Evolutionary conservation across 2,329 filamentous ascomycete genomes (phyloP).

Genomic region (Epichloe sylvatica): DNA sequence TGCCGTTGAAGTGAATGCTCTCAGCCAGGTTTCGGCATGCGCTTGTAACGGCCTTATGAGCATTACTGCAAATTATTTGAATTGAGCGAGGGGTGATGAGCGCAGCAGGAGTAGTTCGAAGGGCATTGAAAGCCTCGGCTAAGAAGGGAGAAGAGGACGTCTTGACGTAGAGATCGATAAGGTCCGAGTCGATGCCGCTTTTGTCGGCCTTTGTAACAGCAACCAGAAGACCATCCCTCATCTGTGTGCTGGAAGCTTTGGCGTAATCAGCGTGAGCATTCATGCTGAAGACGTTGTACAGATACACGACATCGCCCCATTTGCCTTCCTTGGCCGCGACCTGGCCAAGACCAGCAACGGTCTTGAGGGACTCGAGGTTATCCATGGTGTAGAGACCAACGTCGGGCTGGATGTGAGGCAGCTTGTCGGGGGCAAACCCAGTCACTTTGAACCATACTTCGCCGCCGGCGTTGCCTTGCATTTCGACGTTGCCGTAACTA

Average conservation of each 20-base stretch:
- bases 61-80: neutral
- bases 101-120: neutral
- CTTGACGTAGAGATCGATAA: constrained; percentile 3
- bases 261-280: constrained; percentile 4
- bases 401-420: constrained; percentile 1
- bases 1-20: constrained; percentile 2
- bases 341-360: neutral
- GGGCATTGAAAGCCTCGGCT: constrained; percentile 1
- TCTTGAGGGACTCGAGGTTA: constrained; percentile 1
- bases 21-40: neutral
- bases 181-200: neutral
- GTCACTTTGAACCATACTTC: constrained; percentile 1
- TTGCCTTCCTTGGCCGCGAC: constrained; percentile 1
- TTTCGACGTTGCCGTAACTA: neutral
- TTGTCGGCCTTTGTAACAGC: constrained; percentile 1
- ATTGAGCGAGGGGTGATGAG: neutral
- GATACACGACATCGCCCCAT: constrained; percentile 5
- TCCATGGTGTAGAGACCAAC: constrained; percentile 2
- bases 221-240: neutral
- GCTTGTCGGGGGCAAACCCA: neutral
- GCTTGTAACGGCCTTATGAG: neutral
- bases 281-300: constrained; percentile 5
- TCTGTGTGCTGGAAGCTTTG: neutral
- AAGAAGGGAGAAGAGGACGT: constrained; percentile 2
- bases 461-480: neutral